These are phyloP conservation scores for Ambrosiella beaveri DNA, from an alignment of 2,329 filamentous ascomycete genomes.

Conservation along the genomic window DNA sequence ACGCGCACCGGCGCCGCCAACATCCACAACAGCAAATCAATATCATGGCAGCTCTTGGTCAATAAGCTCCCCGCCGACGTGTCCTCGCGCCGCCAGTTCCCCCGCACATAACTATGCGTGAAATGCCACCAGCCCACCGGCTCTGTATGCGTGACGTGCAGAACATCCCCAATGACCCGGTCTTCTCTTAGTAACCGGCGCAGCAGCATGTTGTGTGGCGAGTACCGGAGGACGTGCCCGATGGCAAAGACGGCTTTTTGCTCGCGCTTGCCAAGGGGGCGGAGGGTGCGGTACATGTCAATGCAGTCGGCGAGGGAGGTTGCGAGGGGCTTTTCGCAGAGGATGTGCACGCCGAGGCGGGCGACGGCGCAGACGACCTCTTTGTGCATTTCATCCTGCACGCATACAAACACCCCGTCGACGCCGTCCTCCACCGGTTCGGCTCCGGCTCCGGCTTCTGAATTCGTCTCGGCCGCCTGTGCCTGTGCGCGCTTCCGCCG, in stretches of 20 bases:
- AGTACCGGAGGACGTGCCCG: slow-evolving; percentile 86
- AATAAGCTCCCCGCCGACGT: slow-evolving; percentile 65
- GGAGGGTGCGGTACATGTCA: slow-evolving; percentile 47
- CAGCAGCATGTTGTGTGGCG: slow-evolving; percentile 76
- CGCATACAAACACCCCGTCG: slow-evolving; percentile 46
- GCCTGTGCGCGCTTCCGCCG: slow-evolving; percentile 32
- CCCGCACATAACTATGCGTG: slow-evolving; percentile 73
- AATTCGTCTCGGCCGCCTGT: slow-evolving; percentile 28
- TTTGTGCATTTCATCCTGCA: slow-evolving; percentile 76
- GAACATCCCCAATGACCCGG: slow-evolving; percentile 61
- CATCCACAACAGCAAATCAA: slow-evolving; percentile 84
- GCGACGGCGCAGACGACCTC: slow-evolving; percentile 63
- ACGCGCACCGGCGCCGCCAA: slow-evolving; percentile 50
- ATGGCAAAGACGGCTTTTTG: slow-evolving; percentile 56
- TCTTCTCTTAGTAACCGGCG: slow-evolving; percentile 62
- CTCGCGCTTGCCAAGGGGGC: slow-evolving; percentile 17
- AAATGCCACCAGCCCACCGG: slow-evolving; percentile 97
- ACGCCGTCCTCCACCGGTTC: slow-evolving; percentile 35
- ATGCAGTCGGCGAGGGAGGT: slow-evolving; percentile 65
- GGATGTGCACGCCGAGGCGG: slow-evolving; percentile 56
- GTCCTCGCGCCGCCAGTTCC: slow-evolving; percentile 79
- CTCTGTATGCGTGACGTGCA: slow-evolving; percentile 81
- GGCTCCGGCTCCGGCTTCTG: slow-evolving; percentile 33
- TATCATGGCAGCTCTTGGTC: slow-evolving; percentile 92
- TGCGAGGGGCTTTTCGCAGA: slow-evolving; percentile 90